Conservation (phyloP, 768 basidiomycete genomes). For the Cyathus striatus region DNA sequence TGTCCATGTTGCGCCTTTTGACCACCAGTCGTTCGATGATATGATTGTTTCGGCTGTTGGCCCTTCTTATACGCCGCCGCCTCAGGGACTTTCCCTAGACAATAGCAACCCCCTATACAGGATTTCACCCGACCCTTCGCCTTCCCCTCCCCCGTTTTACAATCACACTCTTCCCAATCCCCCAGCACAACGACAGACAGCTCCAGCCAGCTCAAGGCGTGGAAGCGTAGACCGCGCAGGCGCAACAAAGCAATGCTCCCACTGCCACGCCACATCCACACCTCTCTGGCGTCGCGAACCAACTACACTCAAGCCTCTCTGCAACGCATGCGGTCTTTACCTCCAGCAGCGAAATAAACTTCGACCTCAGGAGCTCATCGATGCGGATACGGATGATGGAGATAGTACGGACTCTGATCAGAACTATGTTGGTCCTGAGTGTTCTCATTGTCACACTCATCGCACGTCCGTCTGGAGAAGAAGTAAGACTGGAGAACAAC, state of each 20-base stretch:
- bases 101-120: conserved; percentile 23
- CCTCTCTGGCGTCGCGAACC: conserved; percentile 47
- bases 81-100: conserved; percentile 15
- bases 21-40: conserved; percentile 18
- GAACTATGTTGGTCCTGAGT: conserved; percentile 38
- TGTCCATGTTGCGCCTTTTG: conserved; percentile 20
- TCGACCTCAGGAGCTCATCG: conserved; percentile 44
- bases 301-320: conserved; percentile 36
- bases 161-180: conserved; percentile 12
- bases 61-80: conserved; percentile 17
- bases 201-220: conserved; percentile 18
- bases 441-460: conserved; percentile 44
- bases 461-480: conserved; percentile 47
- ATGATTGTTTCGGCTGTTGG: conserved; percentile 18
- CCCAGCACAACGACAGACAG: conserved; percentile 10
- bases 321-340: conserved; percentile 45
- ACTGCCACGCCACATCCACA: conserved; percentile 41
- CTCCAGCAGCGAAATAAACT: conserved; percentile 41
- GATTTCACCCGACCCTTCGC: conserved; percentile 27
- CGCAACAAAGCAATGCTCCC: conserved; percentile 35
- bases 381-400: conserved; percentile 37
- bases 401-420: conserved; percentile 31
- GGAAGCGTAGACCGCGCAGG: conserved; percentile 23
- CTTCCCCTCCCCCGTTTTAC: conserved; percentile 22
- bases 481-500: conserved; percentile 42